Evolutionary conservation across 768 basidiomycete species (phyloP).

Genomic region (Wakefieldia striispora): DNA sequence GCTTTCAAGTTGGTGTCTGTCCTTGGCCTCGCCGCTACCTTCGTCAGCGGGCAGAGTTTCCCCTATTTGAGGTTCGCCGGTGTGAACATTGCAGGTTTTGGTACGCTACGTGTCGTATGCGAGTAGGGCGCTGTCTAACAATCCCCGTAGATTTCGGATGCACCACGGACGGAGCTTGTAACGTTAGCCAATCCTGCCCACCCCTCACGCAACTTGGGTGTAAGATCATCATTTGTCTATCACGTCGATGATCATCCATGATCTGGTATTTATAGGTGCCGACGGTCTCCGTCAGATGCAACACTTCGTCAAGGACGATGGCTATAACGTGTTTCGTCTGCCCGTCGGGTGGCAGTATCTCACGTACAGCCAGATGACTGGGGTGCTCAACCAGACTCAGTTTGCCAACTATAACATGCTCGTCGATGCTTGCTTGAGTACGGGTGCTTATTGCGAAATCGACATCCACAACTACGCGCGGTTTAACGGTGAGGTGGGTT

Average conservation of each 20-base stretch:
- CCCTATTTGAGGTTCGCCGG: no score
- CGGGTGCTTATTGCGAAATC: slow-evolving; percentile 53
- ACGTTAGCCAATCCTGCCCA: slow-evolving; percentile 38
- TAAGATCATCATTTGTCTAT: slow-evolving; percentile 10
- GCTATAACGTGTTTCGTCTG: slow-evolving; percentile 57
- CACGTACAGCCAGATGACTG: slow-evolving; percentile 37
- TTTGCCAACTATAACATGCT: slow-evolving; percentile 53
- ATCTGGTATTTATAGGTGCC: slow-evolving; percentile 1
- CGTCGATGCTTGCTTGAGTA: slow-evolving; percentile 36
- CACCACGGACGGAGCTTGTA: slow-evolving; percentile 43
- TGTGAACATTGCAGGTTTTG: slow-evolving; percentile 56
- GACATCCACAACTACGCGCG: slow-evolving; percentile 64
- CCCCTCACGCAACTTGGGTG: slow-evolving; percentile 46
- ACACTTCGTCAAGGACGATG: slow-evolving; percentile 57
- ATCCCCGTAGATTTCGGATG: slow-evolving; percentile 44
- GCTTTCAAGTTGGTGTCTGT: no score
- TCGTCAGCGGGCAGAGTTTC: no score
- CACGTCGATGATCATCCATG: background rate
- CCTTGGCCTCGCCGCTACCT: no score
- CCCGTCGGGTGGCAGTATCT: slow-evolving; percentile 62
- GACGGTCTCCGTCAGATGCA: slow-evolving; percentile 50
- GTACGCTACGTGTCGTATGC: background rate
- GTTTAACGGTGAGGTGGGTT: slow-evolving; percentile 48
- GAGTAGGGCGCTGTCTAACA: background rate
- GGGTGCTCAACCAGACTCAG: slow-evolving; percentile 40